Evolutionary conservation across 148 eudicot species (phyloP), one percentile per base, ranked within the genome.

Genomic region (Polygonum aviculare): DNA sequence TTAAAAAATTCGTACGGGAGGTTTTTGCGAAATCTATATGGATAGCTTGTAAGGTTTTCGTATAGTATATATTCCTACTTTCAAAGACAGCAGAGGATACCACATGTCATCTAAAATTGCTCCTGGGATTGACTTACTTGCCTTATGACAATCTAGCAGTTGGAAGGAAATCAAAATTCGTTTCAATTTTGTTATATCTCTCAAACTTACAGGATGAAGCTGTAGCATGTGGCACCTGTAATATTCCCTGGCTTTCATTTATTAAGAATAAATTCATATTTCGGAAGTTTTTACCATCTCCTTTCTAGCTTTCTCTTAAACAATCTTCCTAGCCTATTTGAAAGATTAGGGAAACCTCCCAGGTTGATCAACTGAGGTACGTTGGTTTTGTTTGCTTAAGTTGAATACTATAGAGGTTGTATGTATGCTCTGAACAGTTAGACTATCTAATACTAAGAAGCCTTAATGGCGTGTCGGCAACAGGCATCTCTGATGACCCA

Each of bases 391-490:
- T 55, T 55, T 55, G 22, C 62, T 9, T 18, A 26, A 55, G 62
- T 55, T 8, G 10, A 57, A 57, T 57, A 21, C 63, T 21, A 4
- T 57, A 7, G 31, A 57, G 8, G 63, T 57, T 22, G 26, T 6
- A 8, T 57, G 57, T 57, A 57, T 57, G 63, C 21, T 9, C 31
- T 57, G 63, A n/a, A 57, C 63, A 57, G 19, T 57, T 11, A 57
- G 33, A 57, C 21, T 77, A 51, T 67, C 48, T 41, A 19, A 63
- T 50, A 49, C 73, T 76, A 77, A 33, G 70, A 48, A 69, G 11
- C 75, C 72, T 78, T 69, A 80, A 77, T 77, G 74, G 54, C 79
- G 69, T 85, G 77, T 78, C 91, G 82, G 82, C 76, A 74, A 77
- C 81, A 83, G 85, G 80, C 78, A 82, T 81, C 83, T 75, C 83